These are phyloP conservation scores for Bjerkandera adusta DNA, from an alignment of 1,284 basidiomycete genomes.

Conservation along the genomic window DNA sequence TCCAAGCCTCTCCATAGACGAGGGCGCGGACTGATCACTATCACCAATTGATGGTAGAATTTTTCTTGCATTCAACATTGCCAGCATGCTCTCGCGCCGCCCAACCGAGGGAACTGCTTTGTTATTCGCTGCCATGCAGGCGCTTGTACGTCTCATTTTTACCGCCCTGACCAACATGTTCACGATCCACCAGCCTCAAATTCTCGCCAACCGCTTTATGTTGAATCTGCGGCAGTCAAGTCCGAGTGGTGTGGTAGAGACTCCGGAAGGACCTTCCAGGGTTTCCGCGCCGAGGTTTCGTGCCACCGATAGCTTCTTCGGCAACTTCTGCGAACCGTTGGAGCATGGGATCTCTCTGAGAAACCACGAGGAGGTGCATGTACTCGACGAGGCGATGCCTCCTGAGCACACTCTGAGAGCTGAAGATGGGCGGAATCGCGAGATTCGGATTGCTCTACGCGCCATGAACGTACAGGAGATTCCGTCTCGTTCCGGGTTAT, in stretches of 20 bases:
- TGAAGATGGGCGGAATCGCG: too few relatives aligned
- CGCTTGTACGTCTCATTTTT: conserved; percentile 9
- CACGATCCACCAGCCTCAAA: background rate
- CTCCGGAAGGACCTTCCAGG: too few relatives aligned
- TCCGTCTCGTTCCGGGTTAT: too few relatives aligned
- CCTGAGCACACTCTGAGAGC: too few relatives aligned
- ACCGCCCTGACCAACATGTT: background rate
- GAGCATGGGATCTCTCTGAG: background rate
- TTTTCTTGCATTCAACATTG: background rate
- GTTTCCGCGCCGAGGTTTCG: conserved; percentile 3
- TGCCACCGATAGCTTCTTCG: conserved; percentile 11
- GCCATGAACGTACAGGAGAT: too few relatives aligned
- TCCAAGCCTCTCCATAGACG: background rate
- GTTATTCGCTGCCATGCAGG: background rate
- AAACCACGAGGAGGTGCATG: background rate
- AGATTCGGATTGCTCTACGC: too few relatives aligned
- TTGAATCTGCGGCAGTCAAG: conserved; percentile 6
- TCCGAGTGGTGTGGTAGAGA: too few relatives aligned
- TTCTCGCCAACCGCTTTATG: conserved; percentile 9
- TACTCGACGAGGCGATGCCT: background rate
- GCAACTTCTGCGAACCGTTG: conserved; percentile 20
- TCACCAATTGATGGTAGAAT: background rate
- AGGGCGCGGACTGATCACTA: background rate
- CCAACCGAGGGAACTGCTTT: background rate
- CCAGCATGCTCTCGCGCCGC: background rate